A percentile compares a stretch with the other conserved stretches of the same genome.
Evolutionary conservation across 1,139 yeast species (phyloP).

Genomic region (Suhomyces kunorum): DNA sequence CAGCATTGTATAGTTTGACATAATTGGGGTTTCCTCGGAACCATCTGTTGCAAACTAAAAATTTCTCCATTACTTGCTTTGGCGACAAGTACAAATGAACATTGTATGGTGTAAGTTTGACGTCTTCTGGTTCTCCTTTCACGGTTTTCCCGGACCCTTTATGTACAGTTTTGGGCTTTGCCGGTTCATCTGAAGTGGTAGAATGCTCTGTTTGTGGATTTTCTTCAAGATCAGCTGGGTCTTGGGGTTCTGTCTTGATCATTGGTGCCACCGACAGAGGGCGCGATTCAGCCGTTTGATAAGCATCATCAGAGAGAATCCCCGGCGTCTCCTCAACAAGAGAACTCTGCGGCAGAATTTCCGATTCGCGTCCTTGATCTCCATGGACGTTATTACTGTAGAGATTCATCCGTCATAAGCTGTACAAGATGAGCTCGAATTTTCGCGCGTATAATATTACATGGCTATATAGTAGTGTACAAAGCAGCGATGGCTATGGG

Average conservation of each 20-base stretch:
- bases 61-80: not conserved
- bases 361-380: too few relatives aligned
- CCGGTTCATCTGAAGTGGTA: not conserved
- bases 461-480: constrained; percentile 7
- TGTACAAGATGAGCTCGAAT: constrained; percentile 2
- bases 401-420: constrained; percentile 7
- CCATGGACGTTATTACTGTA: not conserved
- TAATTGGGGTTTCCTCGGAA: constrained; percentile 20
- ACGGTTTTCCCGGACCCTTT: too few relatives aligned
- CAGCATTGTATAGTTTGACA: constrained; percentile 19
- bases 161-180: not conserved
- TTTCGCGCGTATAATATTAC: constrained; percentile 7
- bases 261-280: not conserved
- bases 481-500: not conserved
- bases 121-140: too few relatives aligned
- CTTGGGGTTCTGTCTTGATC: not conserved
- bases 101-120: not conserved
- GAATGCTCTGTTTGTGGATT: not conserved
- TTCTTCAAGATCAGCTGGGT: not conserved
- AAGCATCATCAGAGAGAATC: not conserved
- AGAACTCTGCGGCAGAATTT: too few relatives aligned
- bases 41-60: constrained; percentile 5
- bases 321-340: too few relatives aligned
- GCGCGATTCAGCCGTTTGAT: not conserved
- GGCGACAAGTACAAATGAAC: not conserved